Evolutionary conservation across 1,139 yeast species (phyloP).

Genomic region (Groenewaldozyma sp.): DNA sequence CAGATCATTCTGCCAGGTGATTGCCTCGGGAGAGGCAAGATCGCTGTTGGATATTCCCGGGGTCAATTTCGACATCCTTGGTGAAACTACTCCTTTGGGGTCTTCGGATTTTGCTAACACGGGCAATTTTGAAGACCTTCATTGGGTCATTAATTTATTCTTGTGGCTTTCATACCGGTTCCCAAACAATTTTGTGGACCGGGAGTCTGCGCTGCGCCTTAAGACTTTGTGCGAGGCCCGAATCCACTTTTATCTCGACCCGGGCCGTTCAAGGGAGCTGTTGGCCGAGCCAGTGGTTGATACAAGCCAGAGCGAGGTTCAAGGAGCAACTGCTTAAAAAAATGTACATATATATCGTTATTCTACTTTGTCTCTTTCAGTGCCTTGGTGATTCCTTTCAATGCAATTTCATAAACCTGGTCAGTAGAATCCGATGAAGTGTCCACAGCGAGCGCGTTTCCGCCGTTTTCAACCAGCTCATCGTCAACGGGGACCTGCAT

Average conservation of each 20-base stretch:
- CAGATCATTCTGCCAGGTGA: conserved; percentile 21
- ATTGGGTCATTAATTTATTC: conserved; percentile 57
- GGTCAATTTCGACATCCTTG: conserved; percentile 15
- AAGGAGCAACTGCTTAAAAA: neutral
- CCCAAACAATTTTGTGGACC: conserved; percentile 71
- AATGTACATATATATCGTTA: neutral
- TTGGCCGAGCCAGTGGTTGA: neutral
- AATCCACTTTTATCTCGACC: conserved; percentile 14
- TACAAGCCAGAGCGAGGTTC: neutral
- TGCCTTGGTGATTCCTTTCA: neutral
- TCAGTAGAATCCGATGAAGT: conserved; percentile 12
- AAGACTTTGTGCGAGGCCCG: conserved; percentile 33
- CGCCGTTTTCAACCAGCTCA: conserved; percentile 18
- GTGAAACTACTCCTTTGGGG: conserved; percentile 11
- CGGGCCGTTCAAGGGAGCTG: neutral
- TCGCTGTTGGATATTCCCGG: conserved; percentile 24
- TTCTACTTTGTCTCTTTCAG: too few species aligned
- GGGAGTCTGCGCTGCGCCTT: conserved; percentile 62
- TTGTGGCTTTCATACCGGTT: conserved; percentile 84
- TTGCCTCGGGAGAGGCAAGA: conserved; percentile 24
- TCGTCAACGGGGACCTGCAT: conserved; percentile 57
- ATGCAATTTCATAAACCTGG: conserved; percentile 6
- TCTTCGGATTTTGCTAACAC: conserved; percentile 1
- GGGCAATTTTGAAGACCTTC: conserved; percentile 50
- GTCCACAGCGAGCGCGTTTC: conserved; percentile 11